Conservation (phyloP, 768 basidiomycete genomes). For the Rhizopogon salebrosus region DNA sequence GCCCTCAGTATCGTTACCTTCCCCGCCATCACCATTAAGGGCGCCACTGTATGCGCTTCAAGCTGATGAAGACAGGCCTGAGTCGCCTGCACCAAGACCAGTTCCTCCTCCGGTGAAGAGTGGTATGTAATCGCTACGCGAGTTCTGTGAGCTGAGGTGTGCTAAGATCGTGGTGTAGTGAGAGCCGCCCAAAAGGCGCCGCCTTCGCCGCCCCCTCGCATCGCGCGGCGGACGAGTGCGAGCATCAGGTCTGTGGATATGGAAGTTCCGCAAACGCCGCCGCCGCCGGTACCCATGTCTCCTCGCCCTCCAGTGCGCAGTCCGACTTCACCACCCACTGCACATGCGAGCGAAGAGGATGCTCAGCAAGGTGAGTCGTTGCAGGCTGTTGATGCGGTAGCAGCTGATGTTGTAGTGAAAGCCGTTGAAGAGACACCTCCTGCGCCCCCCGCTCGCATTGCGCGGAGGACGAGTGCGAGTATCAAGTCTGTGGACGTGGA, state of each 20-base stretch:
- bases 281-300: conserved; percentile 15
- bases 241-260: conserved; percentile 5
- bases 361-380: background rate
- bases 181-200: conserved; percentile 8
- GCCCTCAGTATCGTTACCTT: conserved; percentile 9
- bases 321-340: conserved; percentile 19
- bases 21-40: conserved; percentile 14
- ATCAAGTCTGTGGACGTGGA: conserved; percentile 6
- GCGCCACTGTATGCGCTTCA: conserved; percentile 8
- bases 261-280: conserved; percentile 12
- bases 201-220: conserved; percentile 9
- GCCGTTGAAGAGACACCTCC: conserved; percentile 8
- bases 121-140: conserved; percentile 11
- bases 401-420: background rate
- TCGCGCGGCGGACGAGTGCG: conserved; percentile 19
- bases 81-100: conserved; percentile 26
- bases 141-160: background rate
- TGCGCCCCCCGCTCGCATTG: conserved; percentile 4
- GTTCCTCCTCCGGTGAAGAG: conserved; percentile 26
- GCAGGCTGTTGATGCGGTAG: background rate
- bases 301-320: conserved; percentile 10
- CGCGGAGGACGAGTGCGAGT: conserved; percentile 19
- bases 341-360: conserved; percentile 4
- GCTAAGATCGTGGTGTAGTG: conserved; percentile 7
- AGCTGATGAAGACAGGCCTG: conserved; percentile 18